phyloP scores from a whole-genome alignment of 495 filamentous ascomycete species.

The Daldinia bambusicola region DNA sequence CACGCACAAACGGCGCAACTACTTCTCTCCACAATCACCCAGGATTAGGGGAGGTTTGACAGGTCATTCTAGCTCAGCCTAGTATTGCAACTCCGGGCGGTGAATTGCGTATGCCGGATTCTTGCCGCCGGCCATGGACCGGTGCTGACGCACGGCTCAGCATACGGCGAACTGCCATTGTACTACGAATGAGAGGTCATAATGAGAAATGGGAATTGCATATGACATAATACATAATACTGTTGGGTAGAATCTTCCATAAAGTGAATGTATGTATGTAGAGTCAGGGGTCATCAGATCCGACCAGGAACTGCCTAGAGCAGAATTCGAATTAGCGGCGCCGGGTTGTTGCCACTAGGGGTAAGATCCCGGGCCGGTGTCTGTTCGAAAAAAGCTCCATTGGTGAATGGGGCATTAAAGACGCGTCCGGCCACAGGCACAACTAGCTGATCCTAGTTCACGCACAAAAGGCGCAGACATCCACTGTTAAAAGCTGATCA shows the following conservation, averaged over 20 bases:
- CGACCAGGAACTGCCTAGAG: conserved; percentile 16
- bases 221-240: conserved; percentile 34
- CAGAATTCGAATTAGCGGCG: conserved; percentile 26
- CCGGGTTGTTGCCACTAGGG: conserved; percentile 27
- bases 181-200: conserved; percentile 22
- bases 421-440: not conserved
- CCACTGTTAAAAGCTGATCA: conserved; percentile 20
- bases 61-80: conserved; percentile 29
- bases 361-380: conserved; percentile 25
- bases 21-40: conserved; percentile 18
- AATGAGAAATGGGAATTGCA: conserved; percentile 22
- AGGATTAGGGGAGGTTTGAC: conserved; percentile 23
- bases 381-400: conserved; percentile 21
- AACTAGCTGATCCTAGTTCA: conserved; percentile 17
- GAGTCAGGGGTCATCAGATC: conserved; percentile 21
- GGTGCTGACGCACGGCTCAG: conserved; percentile 24
- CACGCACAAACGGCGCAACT: conserved; percentile 39
- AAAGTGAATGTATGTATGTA: not conserved
- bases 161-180: conserved; percentile 12
- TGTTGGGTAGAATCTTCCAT: conserved; percentile 6
- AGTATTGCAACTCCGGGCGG: conserved; percentile 25
- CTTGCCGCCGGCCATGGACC: conserved; percentile 17
- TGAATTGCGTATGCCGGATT: conserved; percentile 16
- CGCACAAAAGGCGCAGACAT: conserved; percentile 42
- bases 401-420: conserved; percentile 14